Percentiles rank a stretch among this genome's conserved stretches.
phyloP scores from a whole-genome alignment of 257 asterid species.

The Penstemon eatonii region DNA sequence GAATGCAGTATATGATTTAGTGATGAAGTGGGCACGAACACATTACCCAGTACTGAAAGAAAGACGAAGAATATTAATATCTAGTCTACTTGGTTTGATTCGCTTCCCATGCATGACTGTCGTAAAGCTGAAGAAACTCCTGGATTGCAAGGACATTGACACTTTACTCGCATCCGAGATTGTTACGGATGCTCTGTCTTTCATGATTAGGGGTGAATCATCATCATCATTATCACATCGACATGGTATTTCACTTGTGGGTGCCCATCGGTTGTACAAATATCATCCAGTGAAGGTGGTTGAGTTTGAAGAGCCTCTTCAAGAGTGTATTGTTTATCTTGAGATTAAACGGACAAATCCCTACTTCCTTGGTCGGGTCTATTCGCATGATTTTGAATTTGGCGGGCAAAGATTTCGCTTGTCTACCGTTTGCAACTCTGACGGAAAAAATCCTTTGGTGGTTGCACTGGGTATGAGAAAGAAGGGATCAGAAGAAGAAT shows the following conservation, averaged over 20 bases:
- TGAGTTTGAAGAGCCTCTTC: constrained; percentile 81
- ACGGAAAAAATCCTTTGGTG: too few species aligned
- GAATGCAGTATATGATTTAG: constrained; percentile 87
- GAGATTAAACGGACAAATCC: too few species aligned
- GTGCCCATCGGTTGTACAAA: constrained; percentile 64
- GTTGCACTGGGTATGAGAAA: too few species aligned
- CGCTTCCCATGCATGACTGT: constrained; percentile 88
- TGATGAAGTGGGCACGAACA: constrained; percentile 70
- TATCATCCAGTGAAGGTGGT: constrained; percentile 83
- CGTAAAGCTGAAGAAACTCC: constrained; percentile 73
- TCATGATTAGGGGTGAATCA: constrained; percentile 30
- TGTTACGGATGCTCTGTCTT: constrained; percentile 77
- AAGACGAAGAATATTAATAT: constrained; percentile 63
- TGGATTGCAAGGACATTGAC: constrained; percentile 71
- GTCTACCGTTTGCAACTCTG: too few species aligned
- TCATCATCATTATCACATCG: constrained; percentile 56
- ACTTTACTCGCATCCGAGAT: constrained; percentile 61
- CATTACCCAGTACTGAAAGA: constrained; percentile 65
- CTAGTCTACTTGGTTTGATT: constrained; percentile 61
- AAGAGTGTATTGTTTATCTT: constrained; percentile 71
- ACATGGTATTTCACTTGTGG: constrained; percentile 60
- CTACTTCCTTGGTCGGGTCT: too few species aligned
- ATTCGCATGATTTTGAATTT: too few species aligned
- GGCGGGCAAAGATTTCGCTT: too few species aligned
- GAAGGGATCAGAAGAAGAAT: too few species aligned